Percentiles rank a stretch among this genome's conserved stretches.
Evolutionary conservation across 106 monocot genomes (phyloP).

Genomic region (Platanthera guangdongensis): DNA sequence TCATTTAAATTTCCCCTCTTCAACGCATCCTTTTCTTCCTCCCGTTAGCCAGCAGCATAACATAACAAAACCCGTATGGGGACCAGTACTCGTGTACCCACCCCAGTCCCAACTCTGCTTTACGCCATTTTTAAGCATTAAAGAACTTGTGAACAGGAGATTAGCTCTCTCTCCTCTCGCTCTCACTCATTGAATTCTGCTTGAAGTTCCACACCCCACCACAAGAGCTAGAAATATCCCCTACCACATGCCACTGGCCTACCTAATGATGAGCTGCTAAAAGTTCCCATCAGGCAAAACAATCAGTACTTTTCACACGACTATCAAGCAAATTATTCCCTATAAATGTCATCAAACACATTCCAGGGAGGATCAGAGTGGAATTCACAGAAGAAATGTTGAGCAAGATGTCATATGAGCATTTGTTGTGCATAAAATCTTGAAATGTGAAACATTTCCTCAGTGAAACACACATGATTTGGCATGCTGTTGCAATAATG

Average conservation of each 20-base stretch:
- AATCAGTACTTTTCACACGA: neutral
- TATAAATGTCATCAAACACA: neutral
- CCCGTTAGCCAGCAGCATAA: conserved; percentile 2
- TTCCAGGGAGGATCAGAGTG: neutral
- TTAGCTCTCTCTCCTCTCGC: neutral
- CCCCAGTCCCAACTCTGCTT: neutral
- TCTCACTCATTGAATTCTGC: neutral
- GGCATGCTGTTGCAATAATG: too few species aligned
- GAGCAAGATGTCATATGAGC: too few species aligned
- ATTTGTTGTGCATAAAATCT: too few species aligned
- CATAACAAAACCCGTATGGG: neutral
- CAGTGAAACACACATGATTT: too few species aligned
- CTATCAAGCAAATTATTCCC: neutral
- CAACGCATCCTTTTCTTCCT: conserved; percentile 1
- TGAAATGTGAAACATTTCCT: too few species aligned
- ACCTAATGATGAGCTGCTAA: conserved; percentile 14
- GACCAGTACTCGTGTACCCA: neutral
- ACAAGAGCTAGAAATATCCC: conserved; percentile 5
- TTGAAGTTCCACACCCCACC: neutral
- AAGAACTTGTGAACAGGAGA: conserved; percentile 15
- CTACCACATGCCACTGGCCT: conserved; percentile 11
- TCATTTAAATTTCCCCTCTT: neutral
- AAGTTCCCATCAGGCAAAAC: neutral
- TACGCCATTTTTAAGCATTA: neutral
- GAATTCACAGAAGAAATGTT: neutral